Conservation (phyloP, 2,329 filamentous ascomycete species). For the Cordyceps cicadae region DNA sequence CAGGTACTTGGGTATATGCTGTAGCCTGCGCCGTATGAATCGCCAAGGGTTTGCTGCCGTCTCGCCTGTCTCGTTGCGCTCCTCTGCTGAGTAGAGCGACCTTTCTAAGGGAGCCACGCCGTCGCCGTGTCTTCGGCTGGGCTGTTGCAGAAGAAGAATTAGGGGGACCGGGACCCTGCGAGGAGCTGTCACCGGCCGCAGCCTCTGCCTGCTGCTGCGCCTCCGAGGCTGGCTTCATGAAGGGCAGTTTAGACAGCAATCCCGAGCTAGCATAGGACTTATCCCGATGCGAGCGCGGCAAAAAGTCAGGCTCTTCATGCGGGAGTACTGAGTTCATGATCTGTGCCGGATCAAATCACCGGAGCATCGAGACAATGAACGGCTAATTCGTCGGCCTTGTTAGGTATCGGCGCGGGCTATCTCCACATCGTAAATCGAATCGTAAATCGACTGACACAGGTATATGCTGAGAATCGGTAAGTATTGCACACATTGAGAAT, state of each 20-base stretch:
- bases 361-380: neutral
- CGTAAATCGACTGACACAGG: neutral
- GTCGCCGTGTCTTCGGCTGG: constrained; percentile 52
- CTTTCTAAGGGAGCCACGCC: constrained; percentile 80
- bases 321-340: neutral
- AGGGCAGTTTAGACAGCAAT: constrained; percentile 61
- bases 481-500: neutral
- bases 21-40: constrained; percentile 31
- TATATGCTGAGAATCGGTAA: neutral
- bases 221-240: constrained; percentile 45
- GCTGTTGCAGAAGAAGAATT: constrained; percentile 18
- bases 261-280: constrained; percentile 34
- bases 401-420: neutral
- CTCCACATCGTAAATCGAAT: neutral
- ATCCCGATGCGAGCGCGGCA: neutral
- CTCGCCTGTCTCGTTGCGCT: constrained; percentile 51
- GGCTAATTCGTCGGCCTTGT: neutral
- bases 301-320: neutral
- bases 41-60: constrained; percentile 38
- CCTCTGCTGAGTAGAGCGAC: constrained; percentile 74
- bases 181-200: constrained; percentile 25
- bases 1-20: constrained; percentile 13
- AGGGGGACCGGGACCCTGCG: neutral
- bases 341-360: neutral
- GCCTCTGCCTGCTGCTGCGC: constrained; percentile 20